Percentiles rank a stretch among this genome's conserved stretches.
Conservation (phyloP, 2,329 filamentous ascomycete species). For the Immersiporthe knoxdaviesiana region DNA sequence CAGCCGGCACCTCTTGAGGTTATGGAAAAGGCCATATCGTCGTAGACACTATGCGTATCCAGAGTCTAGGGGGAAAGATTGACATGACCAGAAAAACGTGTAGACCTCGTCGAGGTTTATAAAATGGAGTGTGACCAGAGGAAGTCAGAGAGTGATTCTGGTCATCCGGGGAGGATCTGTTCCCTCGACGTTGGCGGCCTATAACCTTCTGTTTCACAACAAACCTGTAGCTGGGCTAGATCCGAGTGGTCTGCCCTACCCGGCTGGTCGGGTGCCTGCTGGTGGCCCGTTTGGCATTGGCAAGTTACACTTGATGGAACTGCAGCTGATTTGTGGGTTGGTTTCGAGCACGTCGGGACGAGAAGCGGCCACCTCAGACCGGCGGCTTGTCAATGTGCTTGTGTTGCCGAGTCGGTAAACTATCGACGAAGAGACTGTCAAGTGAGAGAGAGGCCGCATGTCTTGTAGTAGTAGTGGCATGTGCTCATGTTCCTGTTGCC, state of each 20-base stretch:
- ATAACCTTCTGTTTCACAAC: background rate
- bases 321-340: constrained; percentile 18
- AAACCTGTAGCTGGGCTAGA: background rate
- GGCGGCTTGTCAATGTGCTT: background rate
- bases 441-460: background rate
- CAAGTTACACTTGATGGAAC: constrained; percentile 20
- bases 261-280: constrained; percentile 9
- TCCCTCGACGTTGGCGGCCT: background rate
- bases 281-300: constrained; percentile 6
- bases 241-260: constrained; percentile 8
- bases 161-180: background rate
- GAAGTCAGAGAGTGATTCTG: background rate
- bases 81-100: background rate
- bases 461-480: background rate
- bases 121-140: background rate
- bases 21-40: background rate
- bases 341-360: constrained; percentile 5
- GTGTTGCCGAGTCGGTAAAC: background rate
- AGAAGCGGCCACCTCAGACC: constrained; percentile 9
- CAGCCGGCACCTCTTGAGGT: background rate
- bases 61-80: background rate
- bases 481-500: background rate
- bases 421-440: background rate
- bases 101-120: background rate
- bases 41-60: background rate